These are phyloP conservation scores for Aspergillus biplanus DNA, from an alignment of 495 filamentous ascomycete species.

Conservation along the genomic window DNA sequence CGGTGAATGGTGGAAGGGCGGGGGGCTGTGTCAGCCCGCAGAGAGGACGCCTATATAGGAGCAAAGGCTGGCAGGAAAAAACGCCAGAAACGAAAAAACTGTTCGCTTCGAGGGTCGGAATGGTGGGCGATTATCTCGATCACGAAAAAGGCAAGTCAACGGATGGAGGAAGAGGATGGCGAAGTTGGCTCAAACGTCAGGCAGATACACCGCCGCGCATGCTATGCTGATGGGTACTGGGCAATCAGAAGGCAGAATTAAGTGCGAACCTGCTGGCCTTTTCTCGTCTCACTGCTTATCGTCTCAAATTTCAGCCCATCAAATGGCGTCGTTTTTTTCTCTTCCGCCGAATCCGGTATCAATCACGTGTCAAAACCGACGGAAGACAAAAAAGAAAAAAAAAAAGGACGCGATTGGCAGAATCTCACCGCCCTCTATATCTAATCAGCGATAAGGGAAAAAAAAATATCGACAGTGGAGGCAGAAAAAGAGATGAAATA, in stretches of 20 bases:
- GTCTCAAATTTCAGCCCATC: conserved; percentile 13
- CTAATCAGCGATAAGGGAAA: conserved; percentile 33
- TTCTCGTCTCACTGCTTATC: conserved; percentile 11
- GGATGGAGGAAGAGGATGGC: conserved; percentile 3
- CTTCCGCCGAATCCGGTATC: conserved; percentile 19
- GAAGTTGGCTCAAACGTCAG: conserved; percentile 20
- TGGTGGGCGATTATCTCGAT: conserved; percentile 27
- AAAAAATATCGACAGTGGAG: conserved; percentile 9
- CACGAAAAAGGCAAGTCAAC: conserved; percentile 1
- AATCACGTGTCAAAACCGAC: conserved; percentile 13
- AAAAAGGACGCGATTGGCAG: conserved; percentile 16
- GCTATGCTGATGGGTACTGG: conserved; percentile 13
- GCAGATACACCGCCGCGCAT: conserved; percentile 25
- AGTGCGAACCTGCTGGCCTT: neutral
- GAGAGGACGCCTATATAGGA: conserved; percentile 44
- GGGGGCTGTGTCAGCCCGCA: conserved; percentile 53
- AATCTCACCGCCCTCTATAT: conserved; percentile 31
- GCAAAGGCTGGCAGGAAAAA: conserved; percentile 29
- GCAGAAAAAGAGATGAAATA: conserved; percentile 6
- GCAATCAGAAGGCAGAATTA: conserved; percentile 2
- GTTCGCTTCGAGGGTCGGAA: conserved; percentile 27
- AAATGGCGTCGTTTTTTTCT: conserved; percentile 1
- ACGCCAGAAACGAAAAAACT: conserved; percentile 25
- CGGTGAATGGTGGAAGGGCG: conserved; percentile 51
- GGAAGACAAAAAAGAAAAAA: conserved; percentile 1